Percentiles rank a stretch among this genome's conserved stretches.
phyloP scores from a whole-genome alignment of 257 asterid species.

The Salvia splendens region DNA sequence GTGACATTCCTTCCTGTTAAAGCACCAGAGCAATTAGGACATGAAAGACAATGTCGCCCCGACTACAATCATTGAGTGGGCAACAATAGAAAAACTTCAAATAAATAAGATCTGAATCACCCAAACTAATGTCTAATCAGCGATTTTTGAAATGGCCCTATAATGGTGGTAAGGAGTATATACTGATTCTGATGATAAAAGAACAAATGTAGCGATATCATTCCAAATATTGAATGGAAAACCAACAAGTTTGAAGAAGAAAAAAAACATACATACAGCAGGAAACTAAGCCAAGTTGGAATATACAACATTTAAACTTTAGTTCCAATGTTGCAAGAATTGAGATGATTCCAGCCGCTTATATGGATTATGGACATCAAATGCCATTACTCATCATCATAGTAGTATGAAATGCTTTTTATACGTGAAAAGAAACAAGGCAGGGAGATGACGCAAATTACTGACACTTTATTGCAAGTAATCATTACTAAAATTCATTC shows the following conservation, averaged over 20 bases:
- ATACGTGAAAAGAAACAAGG: not conserved
- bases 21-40: conserved; percentile 21
- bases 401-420: not conserved
- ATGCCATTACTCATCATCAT: not conserved
- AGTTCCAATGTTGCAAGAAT: not conserved
- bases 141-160: not conserved
- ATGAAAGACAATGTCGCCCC: not conserved
- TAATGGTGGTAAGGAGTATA: not conserved
- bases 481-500: not conserved
- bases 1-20: conserved; percentile 92
- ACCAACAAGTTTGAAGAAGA: not conserved
- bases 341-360: conserved; percentile 8
- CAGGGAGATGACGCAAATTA: not conserved
- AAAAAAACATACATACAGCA: not conserved
- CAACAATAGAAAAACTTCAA: not conserved
- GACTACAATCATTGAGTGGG: not conserved
- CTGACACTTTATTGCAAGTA: not conserved
- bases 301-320: not conserved
- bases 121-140: conserved; percentile 8
- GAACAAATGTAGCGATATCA: conserved; percentile 1
- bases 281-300: not conserved
- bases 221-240: conserved; percentile 15
- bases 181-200: not conserved
- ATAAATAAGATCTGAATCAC: not conserved
- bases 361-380: not conserved